Conservation (phyloP, 805 yeast species). For the Saccharomycopsis sp. region DNA sequence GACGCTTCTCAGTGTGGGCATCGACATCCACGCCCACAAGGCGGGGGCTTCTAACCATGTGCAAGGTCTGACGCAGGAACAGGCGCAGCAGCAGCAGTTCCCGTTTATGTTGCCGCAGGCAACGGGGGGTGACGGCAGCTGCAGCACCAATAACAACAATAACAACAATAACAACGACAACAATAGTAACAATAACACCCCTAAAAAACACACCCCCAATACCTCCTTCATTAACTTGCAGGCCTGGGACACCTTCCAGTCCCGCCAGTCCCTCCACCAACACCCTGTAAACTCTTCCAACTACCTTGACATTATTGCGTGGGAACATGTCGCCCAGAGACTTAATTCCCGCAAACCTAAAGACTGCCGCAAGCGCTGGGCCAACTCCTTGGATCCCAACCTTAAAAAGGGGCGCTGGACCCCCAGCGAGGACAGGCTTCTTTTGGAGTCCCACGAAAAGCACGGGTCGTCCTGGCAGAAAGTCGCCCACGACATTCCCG, state of each 20-base stretch:
- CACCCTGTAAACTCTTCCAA: background rate
- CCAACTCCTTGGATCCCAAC: constrained; percentile 75
- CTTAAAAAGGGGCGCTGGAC: constrained; percentile 86
- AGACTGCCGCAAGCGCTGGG: constrained; percentile 86
- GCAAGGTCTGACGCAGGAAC: background rate
- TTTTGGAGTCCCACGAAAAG: constrained; percentile 55
- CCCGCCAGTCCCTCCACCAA: background rate
- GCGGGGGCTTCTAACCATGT: too few species aligned
- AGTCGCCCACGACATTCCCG: constrained; percentile 67
- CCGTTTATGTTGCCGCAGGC: background rate
- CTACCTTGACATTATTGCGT: constrained; percentile 39
- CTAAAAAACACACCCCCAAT: too few species aligned
- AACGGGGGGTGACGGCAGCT: background rate
- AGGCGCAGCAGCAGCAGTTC: background rate
- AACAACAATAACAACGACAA: background rate
- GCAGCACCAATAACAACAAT: background rate
- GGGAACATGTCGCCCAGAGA: constrained; percentile 52
- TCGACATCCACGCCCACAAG: background rate
- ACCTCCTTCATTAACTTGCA: background rate
- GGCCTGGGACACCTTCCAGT: background rate
- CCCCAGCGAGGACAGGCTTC: constrained; percentile 60
- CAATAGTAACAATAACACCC: background rate
- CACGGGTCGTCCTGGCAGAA: constrained; percentile 84
- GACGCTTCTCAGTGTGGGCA: background rate
- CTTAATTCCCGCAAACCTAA: constrained; percentile 57